Evolutionary conservation across 2,329 filamentous ascomycete species (phyloP).

Genomic region (Botrytis cinerea): DNA sequence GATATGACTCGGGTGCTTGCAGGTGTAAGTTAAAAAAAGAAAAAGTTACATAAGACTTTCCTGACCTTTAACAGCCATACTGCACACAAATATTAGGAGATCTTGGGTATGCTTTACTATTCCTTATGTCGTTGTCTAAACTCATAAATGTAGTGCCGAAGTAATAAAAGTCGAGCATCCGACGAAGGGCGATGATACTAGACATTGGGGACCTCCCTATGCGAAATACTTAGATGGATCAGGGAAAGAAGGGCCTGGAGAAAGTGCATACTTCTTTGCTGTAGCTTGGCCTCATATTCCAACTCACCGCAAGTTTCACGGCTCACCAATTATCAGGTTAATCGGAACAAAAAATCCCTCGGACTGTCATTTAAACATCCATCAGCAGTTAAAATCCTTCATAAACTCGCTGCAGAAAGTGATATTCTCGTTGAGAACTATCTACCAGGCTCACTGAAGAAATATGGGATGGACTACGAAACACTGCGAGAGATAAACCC

Average conservation of each 20-base stretch:
- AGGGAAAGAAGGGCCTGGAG: conserved; percentile 69
- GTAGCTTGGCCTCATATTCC: conserved; percentile 50
- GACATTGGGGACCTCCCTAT: conserved; percentile 95
- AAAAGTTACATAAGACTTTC: background rate
- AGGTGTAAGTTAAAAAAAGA: conserved; percentile 63
- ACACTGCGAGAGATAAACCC: conserved; percentile 82
- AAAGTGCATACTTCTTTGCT: conserved; percentile 91
- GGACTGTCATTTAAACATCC: conserved; percentile 87
- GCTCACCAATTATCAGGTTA: conserved; percentile 60
- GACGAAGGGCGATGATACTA: conserved; percentile 84
- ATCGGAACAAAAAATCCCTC: conserved; percentile 95
- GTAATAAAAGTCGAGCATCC: conserved; percentile 98
- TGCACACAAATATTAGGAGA: conserved; percentile 97
- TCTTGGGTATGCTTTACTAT: conserved; percentile 66
- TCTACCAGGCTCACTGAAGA: conserved; percentile 82
- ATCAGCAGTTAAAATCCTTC: conserved; percentile 81
- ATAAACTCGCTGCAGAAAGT: conserved; percentile 78
- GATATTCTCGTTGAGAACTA: conserved; percentile 98
- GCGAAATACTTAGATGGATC: conserved; percentile 70
- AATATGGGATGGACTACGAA: conserved; percentile 88
- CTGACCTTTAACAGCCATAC: conserved; percentile 67
- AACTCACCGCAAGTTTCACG: conserved; percentile 9
- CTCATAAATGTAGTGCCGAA: conserved; percentile 66
- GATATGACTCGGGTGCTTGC: conserved; percentile 97
- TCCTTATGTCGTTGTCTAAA: conserved; percentile 11